These are phyloP conservation scores for Populus nigra DNA, from an alignment of 345 rosid species.

Conservation along the genomic window DNA sequence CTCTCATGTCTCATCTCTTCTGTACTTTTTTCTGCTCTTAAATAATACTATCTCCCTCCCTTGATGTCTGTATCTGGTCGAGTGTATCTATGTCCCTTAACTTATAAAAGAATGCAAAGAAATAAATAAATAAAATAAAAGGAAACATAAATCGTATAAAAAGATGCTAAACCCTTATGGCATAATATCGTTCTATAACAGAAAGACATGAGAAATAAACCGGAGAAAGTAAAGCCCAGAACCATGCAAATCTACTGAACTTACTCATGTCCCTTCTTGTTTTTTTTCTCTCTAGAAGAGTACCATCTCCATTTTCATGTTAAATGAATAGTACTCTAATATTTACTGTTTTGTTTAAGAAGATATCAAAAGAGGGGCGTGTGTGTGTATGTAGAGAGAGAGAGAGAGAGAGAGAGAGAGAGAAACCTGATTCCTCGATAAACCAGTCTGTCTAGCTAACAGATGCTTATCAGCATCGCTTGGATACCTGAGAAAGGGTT, in stretches of 20 bases:
- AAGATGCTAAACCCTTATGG: neutral
- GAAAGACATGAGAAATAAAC: neutral
- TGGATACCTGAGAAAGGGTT: constrained; percentile 97
- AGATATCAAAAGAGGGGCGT: neutral
- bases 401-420: neutral
- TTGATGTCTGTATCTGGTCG: constrained; percentile 20
- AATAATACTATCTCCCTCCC: constrained; percentile 5
- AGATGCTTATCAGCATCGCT: constrained; percentile 99
- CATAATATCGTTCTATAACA: constrained; percentile 10
- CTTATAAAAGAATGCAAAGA: constrained; percentile 26
- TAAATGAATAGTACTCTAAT: constrained; percentile 10
- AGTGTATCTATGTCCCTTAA: constrained; percentile 39
- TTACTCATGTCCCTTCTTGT: constrained; percentile 16
- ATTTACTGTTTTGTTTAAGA: neutral
- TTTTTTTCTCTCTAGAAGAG: neutral
- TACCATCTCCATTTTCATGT: neutral
- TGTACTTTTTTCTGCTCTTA: constrained; percentile 36
- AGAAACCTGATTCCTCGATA: constrained; percentile 95
- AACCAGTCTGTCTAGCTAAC: constrained; percentile 96
- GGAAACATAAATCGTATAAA: neutral
- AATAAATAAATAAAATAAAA: neutral
- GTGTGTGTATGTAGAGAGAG: neutral
- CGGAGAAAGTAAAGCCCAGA: constrained; percentile 21
- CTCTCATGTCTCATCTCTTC: constrained; percentile 40
- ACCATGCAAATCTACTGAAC: constrained; percentile 33